phyloP scores from a whole-genome alignment of 2,329 filamentous ascomycete species.

The Ophiostoma piceae region DNA sequence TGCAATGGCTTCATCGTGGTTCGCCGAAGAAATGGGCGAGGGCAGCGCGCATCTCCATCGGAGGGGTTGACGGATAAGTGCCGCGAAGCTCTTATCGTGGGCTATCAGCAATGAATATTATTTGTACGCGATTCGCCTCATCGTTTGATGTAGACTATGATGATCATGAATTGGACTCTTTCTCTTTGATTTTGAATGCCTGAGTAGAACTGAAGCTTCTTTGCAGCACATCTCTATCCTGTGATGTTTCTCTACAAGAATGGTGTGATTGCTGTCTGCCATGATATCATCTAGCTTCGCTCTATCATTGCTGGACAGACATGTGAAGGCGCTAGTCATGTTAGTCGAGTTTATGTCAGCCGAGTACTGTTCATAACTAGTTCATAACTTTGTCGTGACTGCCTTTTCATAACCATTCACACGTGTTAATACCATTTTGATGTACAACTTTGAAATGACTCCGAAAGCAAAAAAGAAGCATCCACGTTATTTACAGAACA shows the following conservation, averaged over 20 bases:
- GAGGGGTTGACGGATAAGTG: slow-evolving; percentile 1
- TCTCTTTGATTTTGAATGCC: neutral
- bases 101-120: neutral
- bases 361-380: neutral
- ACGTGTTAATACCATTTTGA: neutral
- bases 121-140: neutral
- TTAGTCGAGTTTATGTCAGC: neutral
- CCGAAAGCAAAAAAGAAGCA: neutral
- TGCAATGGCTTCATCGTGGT: slow-evolving; percentile 12
- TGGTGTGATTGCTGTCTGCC: slow-evolving; percentile 6
- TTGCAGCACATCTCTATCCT: neutral
- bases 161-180: neutral
- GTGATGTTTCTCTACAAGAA: slow-evolving; percentile 1
- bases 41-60: neutral
- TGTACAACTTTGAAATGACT: neutral
- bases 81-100: neutral
- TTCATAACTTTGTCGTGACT: neutral
- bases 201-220: neutral
- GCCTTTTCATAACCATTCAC: neutral
- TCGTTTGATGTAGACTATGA: neutral
- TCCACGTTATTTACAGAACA: no score
- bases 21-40: neutral
- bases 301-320: neutral
- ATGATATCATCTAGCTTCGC: slow-evolving; percentile 11
- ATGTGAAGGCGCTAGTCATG: slow-evolving; percentile 4